These are phyloP conservation scores for Russula griseocarnosa DNA, from an alignment of 768 basidiomycete species.

Conservation along the genomic window DNA sequence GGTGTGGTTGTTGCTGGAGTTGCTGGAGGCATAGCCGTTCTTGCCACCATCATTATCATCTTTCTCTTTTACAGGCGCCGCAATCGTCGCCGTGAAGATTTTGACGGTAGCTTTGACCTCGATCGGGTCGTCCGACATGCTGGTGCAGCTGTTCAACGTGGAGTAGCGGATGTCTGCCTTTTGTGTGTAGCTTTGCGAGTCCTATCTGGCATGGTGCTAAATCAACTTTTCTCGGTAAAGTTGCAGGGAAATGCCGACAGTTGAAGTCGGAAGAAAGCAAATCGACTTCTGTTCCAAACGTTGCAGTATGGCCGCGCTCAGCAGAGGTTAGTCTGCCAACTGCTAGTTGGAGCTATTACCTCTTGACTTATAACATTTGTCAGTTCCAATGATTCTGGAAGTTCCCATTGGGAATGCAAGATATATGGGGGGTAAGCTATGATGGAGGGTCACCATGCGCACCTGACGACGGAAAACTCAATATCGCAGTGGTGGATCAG, in stretches of 20 bases:
- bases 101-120: conserved; percentile 50
- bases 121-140: conserved; percentile 39
- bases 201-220: background rate
- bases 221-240: conserved; percentile 13
- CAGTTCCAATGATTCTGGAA: conserved; percentile 25
- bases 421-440: conserved; percentile 21
- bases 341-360: background rate
- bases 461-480: background rate
- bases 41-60: conserved; percentile 31
- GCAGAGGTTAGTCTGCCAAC: conserved; percentile 12
- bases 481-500: conserved; percentile 25
- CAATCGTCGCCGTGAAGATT: conserved; percentile 38
- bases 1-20: conserved; percentile 35
- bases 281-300: conserved; percentile 31
- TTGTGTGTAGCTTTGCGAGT: conserved; percentile 15
- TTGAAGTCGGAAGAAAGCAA: conserved; percentile 22
- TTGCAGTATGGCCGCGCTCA: conserved; percentile 23
- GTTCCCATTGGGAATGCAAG: conserved; percentile 12
- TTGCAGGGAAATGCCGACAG: conserved; percentile 27
- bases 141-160: too few relatives aligned
- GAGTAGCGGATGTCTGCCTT: conserved; percentile 28
- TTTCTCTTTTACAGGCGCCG: conserved; percentile 34
- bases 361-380: background rate
- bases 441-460: background rate
- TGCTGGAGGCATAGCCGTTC: conserved; percentile 31